phyloP scores from a whole-genome alignment of 2,329 filamentous ascomycete species.

The Dothideomycetes sp. region DNA sequence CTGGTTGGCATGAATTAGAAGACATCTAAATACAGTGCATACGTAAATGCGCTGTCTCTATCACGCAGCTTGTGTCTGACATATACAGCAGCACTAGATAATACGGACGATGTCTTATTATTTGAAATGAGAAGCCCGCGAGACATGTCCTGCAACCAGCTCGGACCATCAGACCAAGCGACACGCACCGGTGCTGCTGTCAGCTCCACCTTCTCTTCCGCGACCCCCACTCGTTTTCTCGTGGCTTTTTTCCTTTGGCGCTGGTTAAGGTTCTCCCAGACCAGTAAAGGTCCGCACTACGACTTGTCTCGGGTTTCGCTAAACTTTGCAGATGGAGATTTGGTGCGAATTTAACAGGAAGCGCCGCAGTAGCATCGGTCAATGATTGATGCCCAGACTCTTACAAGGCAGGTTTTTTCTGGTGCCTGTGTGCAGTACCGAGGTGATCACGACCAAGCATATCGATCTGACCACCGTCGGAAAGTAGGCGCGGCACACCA shows the following conservation, averaged over 20 bases:
- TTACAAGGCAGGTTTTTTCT: background rate
- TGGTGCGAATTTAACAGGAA: slow-evolving; percentile 5
- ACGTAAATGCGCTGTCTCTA: background rate
- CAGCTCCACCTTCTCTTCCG: slow-evolving; percentile 8
- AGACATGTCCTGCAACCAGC: background rate
- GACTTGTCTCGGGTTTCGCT: slow-evolving; percentile 5
- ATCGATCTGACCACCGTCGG: slow-evolving; percentile 4
- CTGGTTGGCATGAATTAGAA: too few species aligned
- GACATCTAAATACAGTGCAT: background rate
- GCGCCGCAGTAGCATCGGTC: slow-evolving; percentile 5
- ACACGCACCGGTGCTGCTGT: background rate
- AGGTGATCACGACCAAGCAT: too few species aligned
- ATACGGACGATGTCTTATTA: too few species aligned
- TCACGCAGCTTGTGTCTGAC: background rate
- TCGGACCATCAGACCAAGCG: background rate
- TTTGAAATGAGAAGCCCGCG: too few species aligned
- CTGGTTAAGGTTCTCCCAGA: slow-evolving; percentile 2
- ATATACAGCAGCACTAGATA: background rate
- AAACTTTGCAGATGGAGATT: too few species aligned
- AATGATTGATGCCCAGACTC: slow-evolving; percentile 1
- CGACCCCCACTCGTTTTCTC: slow-evolving; percentile 9
- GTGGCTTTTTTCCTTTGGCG: slow-evolving; percentile 2
- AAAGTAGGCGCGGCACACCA: slow-evolving; percentile 5
- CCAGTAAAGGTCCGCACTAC: slow-evolving; percentile 2
- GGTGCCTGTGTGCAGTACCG: too few species aligned